These are phyloP conservation scores for Chalciporus chontae DNA, from an alignment of 768 basidiomycete species.

Conservation along the genomic window DNA sequence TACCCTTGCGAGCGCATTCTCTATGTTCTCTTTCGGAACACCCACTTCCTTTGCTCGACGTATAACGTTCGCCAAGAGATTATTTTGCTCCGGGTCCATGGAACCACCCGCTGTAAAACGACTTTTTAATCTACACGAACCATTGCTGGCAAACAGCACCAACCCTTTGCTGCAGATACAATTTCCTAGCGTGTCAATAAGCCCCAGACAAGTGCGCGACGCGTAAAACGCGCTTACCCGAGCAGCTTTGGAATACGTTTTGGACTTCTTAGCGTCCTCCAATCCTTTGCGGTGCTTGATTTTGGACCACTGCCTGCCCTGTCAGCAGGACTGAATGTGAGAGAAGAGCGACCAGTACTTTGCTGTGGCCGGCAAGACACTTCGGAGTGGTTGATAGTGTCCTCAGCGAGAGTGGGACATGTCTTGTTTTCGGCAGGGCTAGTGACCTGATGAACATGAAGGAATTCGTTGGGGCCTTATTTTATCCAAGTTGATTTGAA, in stretches of 20 bases:
- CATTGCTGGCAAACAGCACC: constrained; percentile 12
- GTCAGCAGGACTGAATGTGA: constrained; percentile 4
- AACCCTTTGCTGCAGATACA: constrained; percentile 56
- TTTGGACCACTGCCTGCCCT: constrained; percentile 60
- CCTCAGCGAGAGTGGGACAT: constrained; percentile 9
- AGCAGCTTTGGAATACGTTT: constrained; percentile 51
- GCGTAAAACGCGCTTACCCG: constrained; percentile 39
- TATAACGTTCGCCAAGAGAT: constrained; percentile 49
- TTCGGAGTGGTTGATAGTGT: constrained; percentile 25
- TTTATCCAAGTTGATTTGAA: too few species aligned
- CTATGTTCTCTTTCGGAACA: constrained; percentile 69
- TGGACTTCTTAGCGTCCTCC: constrained; percentile 59
- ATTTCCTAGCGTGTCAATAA: constrained; percentile 47
- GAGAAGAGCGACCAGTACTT: constrained; percentile 23
- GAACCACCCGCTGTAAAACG: constrained; percentile 50
- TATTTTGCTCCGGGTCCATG: constrained; percentile 50
- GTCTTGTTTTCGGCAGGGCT: constrained; percentile 3
- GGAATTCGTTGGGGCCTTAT: not conserved
- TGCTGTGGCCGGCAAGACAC: constrained; percentile 38
- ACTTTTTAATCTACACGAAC: not conserved
- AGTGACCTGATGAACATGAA: constrained; percentile 10
- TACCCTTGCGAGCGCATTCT: constrained; percentile 57
- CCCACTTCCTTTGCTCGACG: constrained; percentile 54
- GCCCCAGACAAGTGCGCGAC: not conserved
- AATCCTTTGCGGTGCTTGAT: constrained; percentile 68